These are phyloP conservation scores for Candida parachauliodes DNA, from an alignment of 805 yeast genomes.

Conservation along the genomic window DNA sequence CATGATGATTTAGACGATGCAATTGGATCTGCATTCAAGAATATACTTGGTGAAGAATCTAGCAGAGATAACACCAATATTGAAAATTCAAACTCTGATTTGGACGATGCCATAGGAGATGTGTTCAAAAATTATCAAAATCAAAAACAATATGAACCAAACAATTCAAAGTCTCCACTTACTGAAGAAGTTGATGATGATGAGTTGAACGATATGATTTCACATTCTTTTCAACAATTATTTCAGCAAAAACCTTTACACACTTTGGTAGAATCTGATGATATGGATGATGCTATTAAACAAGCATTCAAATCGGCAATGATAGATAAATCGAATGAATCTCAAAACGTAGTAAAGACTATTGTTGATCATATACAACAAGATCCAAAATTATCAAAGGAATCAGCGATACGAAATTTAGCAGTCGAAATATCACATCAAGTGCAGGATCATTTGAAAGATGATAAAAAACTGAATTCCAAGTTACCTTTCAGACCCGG, in stretches of 20 bases:
- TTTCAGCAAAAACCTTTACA: neutral
- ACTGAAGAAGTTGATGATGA: slow-evolving; percentile 13
- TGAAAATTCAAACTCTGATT: slow-evolving; percentile 17
- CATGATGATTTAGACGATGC: slow-evolving; percentile 23
- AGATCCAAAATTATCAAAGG: slow-evolving; percentile 20
- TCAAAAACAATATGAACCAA: neutral
- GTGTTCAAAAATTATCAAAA: slow-evolving; percentile 22
- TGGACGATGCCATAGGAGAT: slow-evolving; percentile 37
- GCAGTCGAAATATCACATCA: slow-evolving; percentile 29
- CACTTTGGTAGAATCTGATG: slow-evolving; percentile 9
- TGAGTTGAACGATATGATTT: slow-evolving; percentile 17
- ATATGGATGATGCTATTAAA: slow-evolving; percentile 25
- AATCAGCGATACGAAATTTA: slow-evolving; percentile 21
- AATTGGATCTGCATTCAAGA: slow-evolving; percentile 24
- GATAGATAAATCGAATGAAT: slow-evolving; percentile 15
- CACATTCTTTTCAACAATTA: slow-evolving; percentile 19
- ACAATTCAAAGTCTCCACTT: neutral
- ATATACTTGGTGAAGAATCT: slow-evolving; percentile 15
- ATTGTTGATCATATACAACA: neutral
- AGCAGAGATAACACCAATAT: neutral
- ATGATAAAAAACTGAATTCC: slow-evolving; percentile 12
- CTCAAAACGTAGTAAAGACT: slow-evolving; percentile 7
- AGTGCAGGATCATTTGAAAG: slow-evolving; percentile 23
- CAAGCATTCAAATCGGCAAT: slow-evolving; percentile 26
- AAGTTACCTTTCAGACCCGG: slow-evolving; percentile 10